These are phyloP conservation scores for Platanthera guangdongensis DNA, from an alignment of 106 monocot species.

Conservation along the genomic window DNA sequence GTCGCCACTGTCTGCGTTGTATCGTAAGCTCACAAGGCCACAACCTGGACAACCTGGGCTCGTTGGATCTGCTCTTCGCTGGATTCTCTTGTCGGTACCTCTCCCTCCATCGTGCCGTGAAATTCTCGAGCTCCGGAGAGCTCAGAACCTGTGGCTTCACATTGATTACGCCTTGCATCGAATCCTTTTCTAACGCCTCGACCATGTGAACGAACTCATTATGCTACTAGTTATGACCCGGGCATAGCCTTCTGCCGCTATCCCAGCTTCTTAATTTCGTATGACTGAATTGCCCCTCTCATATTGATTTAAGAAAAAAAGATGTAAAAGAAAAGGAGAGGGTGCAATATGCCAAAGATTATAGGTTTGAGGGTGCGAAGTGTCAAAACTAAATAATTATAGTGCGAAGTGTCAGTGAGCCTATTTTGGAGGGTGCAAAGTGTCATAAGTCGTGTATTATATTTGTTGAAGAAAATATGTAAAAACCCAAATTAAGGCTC, in stretches of 20 bases:
- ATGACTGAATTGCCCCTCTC: no score
- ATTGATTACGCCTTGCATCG: slow-evolving; percentile 52
- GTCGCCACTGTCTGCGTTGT: slow-evolving; percentile 13
- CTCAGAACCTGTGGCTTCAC: slow-evolving; percentile 25
- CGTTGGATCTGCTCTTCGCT: not conserved
- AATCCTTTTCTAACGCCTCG: not conserved
- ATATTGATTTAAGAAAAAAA: no score
- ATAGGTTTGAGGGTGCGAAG: no score
- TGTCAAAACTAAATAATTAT: no score
- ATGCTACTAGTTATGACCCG: slow-evolving; percentile 54
- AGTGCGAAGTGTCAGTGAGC: no score
- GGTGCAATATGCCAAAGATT: no score
- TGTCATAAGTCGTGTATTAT: no score
- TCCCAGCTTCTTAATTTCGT: slow-evolving; percentile 6
- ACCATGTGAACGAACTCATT: slow-evolving; percentile 19
- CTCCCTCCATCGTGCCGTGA: slow-evolving; percentile 30
- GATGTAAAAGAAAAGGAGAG: no score
- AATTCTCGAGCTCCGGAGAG: slow-evolving; percentile 11
- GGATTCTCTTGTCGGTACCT: not conserved
- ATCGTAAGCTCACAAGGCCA: slow-evolving; percentile 18
- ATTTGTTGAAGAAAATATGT: no score
- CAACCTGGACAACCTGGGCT: not conserved
- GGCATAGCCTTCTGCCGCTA: slow-evolving; percentile 47
- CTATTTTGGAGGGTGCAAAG: no score
- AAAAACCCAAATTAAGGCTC: no score